Evolutionary conservation across 2,329 filamentous ascomycete genomes (phyloP).

Genomic region (Karstenula rhodostoma): DNA sequence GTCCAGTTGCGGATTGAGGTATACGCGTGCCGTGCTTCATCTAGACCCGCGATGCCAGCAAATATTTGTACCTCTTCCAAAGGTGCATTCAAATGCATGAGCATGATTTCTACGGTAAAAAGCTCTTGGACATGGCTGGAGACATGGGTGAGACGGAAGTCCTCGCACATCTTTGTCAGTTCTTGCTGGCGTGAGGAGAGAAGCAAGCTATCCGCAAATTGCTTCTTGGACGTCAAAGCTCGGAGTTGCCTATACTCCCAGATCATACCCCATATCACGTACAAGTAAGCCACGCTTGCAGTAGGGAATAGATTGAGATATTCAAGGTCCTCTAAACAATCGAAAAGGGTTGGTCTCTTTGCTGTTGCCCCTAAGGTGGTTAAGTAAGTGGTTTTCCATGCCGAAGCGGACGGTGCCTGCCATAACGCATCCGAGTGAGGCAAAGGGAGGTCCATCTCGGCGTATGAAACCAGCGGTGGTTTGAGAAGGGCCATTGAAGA

Average conservation of each 20-base stretch:
- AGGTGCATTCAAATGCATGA: conserved; percentile 71
- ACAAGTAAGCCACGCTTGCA: conserved; percentile 66
- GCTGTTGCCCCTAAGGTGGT: conserved; percentile 31
- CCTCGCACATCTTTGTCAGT: conserved; percentile 65
- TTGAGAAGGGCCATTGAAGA: conserved; percentile 72
- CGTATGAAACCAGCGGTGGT: conserved; percentile 72
- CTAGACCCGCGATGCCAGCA: conserved; percentile 71
- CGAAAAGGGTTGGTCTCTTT: conserved; percentile 38
- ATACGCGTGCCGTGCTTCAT: conserved; percentile 68
- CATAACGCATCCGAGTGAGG: conserved; percentile 70
- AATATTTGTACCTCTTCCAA: conserved; percentile 73
- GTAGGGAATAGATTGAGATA: conserved; percentile 29
- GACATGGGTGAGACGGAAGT: conserved; percentile 58
- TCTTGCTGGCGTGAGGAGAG: conserved; percentile 59
- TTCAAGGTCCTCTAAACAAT: conserved; percentile 40
- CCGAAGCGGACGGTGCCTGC: conserved; percentile 68
- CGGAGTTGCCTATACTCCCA: conserved; percentile 71
- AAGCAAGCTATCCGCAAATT: conserved; percentile 44
- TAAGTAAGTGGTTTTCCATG: conserved; percentile 71
- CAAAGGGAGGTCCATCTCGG: conserved; percentile 71
- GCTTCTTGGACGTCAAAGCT: conserved; percentile 51
- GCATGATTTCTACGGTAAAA: conserved; percentile 16
- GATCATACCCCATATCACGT: conserved; percentile 71
- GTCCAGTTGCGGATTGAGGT: conserved; percentile 68
- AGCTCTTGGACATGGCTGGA: conserved; percentile 58